Percentiles rank a stretch among this genome's conserved stretches.
Conservation (phyloP, 202 grass and related monocot genomes). For the Schoenoplectus triqueter region DNA sequence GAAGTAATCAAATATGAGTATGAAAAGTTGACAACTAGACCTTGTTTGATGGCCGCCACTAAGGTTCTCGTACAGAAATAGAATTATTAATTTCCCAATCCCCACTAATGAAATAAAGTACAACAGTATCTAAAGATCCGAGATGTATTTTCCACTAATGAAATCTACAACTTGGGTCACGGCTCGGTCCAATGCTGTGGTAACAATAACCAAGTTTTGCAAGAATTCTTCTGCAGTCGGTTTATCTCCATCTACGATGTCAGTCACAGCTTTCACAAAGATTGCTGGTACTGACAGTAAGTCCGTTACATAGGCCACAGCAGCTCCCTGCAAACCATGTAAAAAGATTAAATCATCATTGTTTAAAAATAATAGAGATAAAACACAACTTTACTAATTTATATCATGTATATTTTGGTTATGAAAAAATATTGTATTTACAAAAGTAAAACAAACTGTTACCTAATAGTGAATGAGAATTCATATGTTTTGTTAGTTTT, state of each 20-base stretch:
- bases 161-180: constrained; percentile 67
- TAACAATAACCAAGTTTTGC: constrained; percentile 66
- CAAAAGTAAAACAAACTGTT: neutral
- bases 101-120: neutral
- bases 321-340: constrained; percentile 64
- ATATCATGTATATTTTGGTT: neutral
- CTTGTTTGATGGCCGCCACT: neutral
- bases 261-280: constrained; percentile 87
- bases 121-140: constrained; percentile 56
- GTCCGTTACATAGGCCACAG: constrained; percentile 75
- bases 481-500: neutral
- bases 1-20: neutral
- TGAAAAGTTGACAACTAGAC: neutral
- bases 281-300: constrained; percentile 75
- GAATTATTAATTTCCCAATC: constrained; percentile 11
- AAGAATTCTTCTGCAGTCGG: constrained; percentile 86
- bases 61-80: neutral
- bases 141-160: constrained; percentile 60
- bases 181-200: constrained; percentile 56
- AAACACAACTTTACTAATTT: neutral
- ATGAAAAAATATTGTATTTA: neutral
- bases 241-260: constrained; percentile 87
- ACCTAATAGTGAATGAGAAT: neutral
- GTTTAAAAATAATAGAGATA: neutral
- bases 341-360: neutral